Evolutionary conservation across 176 grass and related monocot genomes (phyloP).

Genomic region (Musa beccarii): DNA sequence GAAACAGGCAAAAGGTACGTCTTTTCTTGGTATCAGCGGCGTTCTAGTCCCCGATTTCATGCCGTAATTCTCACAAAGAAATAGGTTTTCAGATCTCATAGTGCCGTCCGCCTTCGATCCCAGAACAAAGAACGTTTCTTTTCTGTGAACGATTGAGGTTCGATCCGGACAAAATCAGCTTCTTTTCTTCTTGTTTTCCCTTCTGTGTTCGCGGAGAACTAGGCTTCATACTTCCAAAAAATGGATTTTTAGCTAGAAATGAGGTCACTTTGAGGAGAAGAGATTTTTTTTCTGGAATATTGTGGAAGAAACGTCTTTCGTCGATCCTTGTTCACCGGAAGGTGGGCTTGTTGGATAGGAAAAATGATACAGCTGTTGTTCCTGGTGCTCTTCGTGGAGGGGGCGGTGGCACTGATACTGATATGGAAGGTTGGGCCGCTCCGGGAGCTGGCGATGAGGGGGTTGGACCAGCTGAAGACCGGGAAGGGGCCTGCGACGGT

Average conservation of each 20-base stretch:
- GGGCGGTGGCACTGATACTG: slow-evolving; percentile 65
- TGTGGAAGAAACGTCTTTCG: too few species aligned
- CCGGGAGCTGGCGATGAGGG: slow-evolving; percentile 69
- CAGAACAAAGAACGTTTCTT: not conserved
- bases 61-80: not conserved
- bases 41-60: not conserved
- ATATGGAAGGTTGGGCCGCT: slow-evolving; percentile 88
- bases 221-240: too few species aligned
- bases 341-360: not conserved
- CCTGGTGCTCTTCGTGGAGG: slow-evolving; percentile 74
- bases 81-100: not conserved
- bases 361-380: slow-evolving; percentile 81
- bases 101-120: not conserved
- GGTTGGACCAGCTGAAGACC: slow-evolving; percentile 59
- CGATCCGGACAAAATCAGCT: too few species aligned
- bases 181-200: too few species aligned
- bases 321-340: not conserved
- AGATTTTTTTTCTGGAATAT: too few species aligned
- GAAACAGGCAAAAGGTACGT: not conserved
- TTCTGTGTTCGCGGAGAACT: too few species aligned
- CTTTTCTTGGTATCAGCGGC: not conserved
- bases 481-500: slow-evolving; percentile 79
- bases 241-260: not conserved
- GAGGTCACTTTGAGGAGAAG: too few species aligned
- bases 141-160: not conserved